These are phyloP conservation scores for Vitis hybrid DNA, from an alignment of 177 flowering plant species.

Conservation along the genomic window DNA sequence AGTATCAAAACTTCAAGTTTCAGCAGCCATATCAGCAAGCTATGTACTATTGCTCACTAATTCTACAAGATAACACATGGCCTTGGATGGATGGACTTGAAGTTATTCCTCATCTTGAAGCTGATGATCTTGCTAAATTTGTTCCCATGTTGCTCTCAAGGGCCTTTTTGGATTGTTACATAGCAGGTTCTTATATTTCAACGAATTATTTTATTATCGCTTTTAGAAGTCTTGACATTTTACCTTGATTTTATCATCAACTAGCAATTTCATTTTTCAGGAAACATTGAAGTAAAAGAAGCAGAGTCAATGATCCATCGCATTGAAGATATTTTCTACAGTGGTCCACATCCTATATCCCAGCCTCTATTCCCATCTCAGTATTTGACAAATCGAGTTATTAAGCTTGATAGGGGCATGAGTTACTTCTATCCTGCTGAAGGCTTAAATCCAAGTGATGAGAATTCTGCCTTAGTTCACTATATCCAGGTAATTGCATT, in stretches of 20 bases:
- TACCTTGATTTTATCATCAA: background rate
- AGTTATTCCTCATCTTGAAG: slow-evolving; percentile 68
- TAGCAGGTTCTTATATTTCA: slow-evolving; percentile 58
- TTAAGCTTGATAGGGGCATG: slow-evolving; percentile 68
- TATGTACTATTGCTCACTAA: slow-evolving; percentile 73
- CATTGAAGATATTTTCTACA: slow-evolving; percentile 70
- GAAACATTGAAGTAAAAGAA: slow-evolving; percentile 71
- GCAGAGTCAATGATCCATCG: slow-evolving; percentile 73
- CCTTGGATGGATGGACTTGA: slow-evolving; percentile 88
- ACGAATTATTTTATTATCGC: background rate
- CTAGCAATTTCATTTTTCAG: slow-evolving; percentile 31
- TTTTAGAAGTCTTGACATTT: background rate
- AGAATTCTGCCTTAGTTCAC: slow-evolving; percentile 86
- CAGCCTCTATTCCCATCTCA: slow-evolving; percentile 78
- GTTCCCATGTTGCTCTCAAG: slow-evolving; percentile 71
- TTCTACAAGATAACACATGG: slow-evolving; percentile 71
- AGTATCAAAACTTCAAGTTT: slow-evolving; percentile 79
- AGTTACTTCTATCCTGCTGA: slow-evolving; percentile 54
- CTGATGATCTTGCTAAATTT: slow-evolving; percentile 68
- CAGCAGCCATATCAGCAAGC: slow-evolving; percentile 94
- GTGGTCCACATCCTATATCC: slow-evolving; percentile 52
- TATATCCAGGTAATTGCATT: slow-evolving; percentile 75
- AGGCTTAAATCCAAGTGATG: slow-evolving; percentile 77
- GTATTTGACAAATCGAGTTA: slow-evolving; percentile 70
- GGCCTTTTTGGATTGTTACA: slow-evolving; percentile 74